Base-by-base conservation (phyloP, 1,139 yeast genomes). In the Suhomyces panamericanus region DNA sequence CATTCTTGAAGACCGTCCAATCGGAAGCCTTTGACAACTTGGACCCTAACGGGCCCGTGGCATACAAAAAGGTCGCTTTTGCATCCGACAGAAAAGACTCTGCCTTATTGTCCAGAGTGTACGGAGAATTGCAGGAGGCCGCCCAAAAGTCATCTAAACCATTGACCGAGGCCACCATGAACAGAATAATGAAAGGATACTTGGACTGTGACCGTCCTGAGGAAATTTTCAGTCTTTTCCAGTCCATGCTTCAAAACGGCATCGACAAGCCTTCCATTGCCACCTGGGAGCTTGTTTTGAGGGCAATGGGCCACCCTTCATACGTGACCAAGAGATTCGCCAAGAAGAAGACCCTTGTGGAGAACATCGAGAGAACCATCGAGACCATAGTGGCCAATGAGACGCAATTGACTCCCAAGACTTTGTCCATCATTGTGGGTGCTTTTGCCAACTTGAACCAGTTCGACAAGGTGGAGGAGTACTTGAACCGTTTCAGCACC, bases 281-380 rank as follows among this genome's bases (percentile, higher is more conserved):
- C 1, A 54, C 74, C 1, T 74, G 78, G 78, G 70, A 67, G 34
- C 51, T 66, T 35, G 64, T 69, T 4, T 54, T 74, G 39, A 60
- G 65, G 45, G 63, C 75, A 2, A 58, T 73, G 61, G 72, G 75
- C 7, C 66, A 63, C 47, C 69, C 75, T 2, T 42, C 53, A 7
- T 50, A 62, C 36, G 59, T 67, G 8, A 30, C 32, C 30, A 44
- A 38, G 38, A 45, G 45, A 8, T 46, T 49, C 4, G 45, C 47
- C n/a, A 56, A 60, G 31, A 59, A 53, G 37, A 51, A 51, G 6
- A 47, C 46, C 5, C 43, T 61, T 12, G 44, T 51, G 7, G 47
- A 39, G 2, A 60, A 60, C 24, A 57, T 73, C 27, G 72, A 68
- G 29, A 55, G 61, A 35, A 59, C 68, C 3, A 49, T 73, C 13